Evolutionary conservation across 2,329 filamentous ascomycete species (phyloP), one percentile per base, ranked within the genome.

Genomic region (Colletotrichum abscissum): DNA sequence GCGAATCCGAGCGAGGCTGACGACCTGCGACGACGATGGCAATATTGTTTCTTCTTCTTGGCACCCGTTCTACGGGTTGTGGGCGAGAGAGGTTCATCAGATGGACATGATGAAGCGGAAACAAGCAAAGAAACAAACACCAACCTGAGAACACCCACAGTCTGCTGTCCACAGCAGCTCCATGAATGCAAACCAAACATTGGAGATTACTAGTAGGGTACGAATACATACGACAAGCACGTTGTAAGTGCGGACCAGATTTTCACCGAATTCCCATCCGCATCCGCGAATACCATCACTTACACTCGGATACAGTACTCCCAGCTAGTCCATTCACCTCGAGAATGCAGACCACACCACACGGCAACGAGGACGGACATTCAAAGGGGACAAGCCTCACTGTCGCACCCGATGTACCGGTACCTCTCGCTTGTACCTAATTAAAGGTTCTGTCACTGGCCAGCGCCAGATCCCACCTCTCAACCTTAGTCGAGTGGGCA

Each of bases 401-500:
- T n/a, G 19, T n/a, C 42, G 19, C 42, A 22, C n/a, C n/a, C 12
- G 35, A 63, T 6, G 69, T 72, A 68, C 49, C 52, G 58, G 64
- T 72, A 72, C 69, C 16, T 68, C 33, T 9, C 3, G 6, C 26
- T 35, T 22, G 64, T 72, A 54, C 69, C 60, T 55, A 33, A 70
- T 60, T 38, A 69, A 70, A 69, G 59, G 38, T 38, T 12, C 66
- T 70, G 66, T 60, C 59, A 60, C 59, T 72, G 69, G 69, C 33
- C 42, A 54, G 59, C 46, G 59, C 35, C 52, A 57, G 33, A 57
- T 52, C 68, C 56, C 55, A 49, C 62, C 26, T 55, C 52, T 28
- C n/a, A 30, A 49, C 59, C 38, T 26, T 54, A 35, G 46, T 19
- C 49, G 24, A 38, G 49, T 54, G 11, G 54, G 38, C n/a, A 57